Conservation (phyloP, 495 filamentous ascomycete species). For the Hypoxylon rickii region DNA sequence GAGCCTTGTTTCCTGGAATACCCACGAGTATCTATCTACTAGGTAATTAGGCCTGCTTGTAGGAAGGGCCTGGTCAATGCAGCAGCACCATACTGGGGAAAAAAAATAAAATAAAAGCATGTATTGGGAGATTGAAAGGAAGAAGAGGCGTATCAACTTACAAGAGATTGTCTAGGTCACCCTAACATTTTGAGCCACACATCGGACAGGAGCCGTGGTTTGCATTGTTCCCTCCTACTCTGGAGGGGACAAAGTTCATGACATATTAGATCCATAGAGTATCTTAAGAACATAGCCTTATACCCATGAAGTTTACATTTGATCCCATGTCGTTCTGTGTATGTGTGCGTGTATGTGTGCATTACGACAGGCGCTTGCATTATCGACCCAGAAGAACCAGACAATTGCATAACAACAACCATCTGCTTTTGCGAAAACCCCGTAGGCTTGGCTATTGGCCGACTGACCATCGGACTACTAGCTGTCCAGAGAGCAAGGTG, state of each 20-base stretch:
- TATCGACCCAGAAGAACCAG: too few relatives aligned
- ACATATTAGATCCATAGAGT: constrained; percentile 34
- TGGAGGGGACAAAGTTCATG: constrained; percentile 25
- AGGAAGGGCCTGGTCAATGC: constrained; percentile 6
- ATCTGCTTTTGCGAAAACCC: too few relatives aligned
- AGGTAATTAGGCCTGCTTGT: constrained; percentile 17
- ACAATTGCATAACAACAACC: too few relatives aligned
- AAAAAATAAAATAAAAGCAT: constrained; percentile 26
- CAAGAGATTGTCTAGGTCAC: constrained; percentile 35
- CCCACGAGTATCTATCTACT: constrained; percentile 31
- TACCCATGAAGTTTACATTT: constrained; percentile 11
- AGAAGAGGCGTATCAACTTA: constrained; percentile 15
- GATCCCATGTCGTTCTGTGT: too few relatives aligned
- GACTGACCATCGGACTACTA: too few relatives aligned
- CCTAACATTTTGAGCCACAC: constrained; percentile 24
- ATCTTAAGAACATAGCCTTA: constrained; percentile 36
- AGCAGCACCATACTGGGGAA: constrained; percentile 25
- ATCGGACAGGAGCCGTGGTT: constrained; percentile 27
- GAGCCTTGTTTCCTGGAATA: constrained; percentile 19
- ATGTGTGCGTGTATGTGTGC: too few relatives aligned
- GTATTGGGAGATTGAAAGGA: constrained; percentile 1
- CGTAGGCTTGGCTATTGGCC: too few relatives aligned
- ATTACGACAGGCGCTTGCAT: too few relatives aligned
- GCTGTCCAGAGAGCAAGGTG: too few relatives aligned
- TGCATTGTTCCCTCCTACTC: constrained; percentile 11